Conservation (phyloP, 1,284 basidiomycete species). For the Amylostereum chailletii region DNA sequence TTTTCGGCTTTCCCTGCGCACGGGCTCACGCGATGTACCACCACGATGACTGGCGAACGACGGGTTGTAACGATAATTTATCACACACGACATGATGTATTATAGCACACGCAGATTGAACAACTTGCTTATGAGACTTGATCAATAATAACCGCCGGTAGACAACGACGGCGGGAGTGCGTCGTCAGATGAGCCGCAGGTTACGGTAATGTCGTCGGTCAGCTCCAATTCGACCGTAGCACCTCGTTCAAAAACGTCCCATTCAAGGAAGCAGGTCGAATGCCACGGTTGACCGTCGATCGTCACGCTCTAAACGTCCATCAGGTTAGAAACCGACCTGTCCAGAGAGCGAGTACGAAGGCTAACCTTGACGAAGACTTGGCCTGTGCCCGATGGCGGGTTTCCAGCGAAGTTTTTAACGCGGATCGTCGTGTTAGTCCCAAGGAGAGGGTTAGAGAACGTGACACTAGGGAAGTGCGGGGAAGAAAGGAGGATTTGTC, state of each 20-base stretch:
- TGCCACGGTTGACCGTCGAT: slow-evolving; percentile 47
- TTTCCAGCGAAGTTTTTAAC: slow-evolving; percentile 44
- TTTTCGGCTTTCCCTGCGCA: too few relatives aligned
- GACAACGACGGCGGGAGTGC: slow-evolving; percentile 53
- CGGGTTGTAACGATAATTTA: too few relatives aligned
- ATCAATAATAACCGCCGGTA: slow-evolving; percentile 32
- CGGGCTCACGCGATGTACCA: too few relatives aligned
- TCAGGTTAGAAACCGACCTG: not conserved
- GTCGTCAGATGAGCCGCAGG: slow-evolving; percentile 35
- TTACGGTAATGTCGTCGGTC: slow-evolving; percentile 39
- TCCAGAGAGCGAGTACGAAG: slow-evolving; percentile 1
- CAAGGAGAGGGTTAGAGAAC: slow-evolving; percentile 48
- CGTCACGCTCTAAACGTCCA: slow-evolving; percentile 35
- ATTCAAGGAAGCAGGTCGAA: slow-evolving; percentile 54
- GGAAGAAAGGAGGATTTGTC: slow-evolving; percentile 50
- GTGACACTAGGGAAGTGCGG: slow-evolving; percentile 54
- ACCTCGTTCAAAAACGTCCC: slow-evolving; percentile 47
- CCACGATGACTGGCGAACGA: too few relatives aligned
- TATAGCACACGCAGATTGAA: too few relatives aligned
- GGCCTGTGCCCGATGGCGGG: slow-evolving; percentile 36
- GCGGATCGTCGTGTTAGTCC: slow-evolving; percentile 47
- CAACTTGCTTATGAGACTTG: too few relatives aligned
- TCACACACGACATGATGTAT: too few relatives aligned
- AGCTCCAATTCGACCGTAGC: slow-evolving; percentile 41
- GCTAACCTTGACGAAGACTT: slow-evolving; percentile 43